These are phyloP conservation scores for Pleurotus djamor DNA, from an alignment of 768 basidiomycete genomes.

Conservation along the genomic window DNA sequence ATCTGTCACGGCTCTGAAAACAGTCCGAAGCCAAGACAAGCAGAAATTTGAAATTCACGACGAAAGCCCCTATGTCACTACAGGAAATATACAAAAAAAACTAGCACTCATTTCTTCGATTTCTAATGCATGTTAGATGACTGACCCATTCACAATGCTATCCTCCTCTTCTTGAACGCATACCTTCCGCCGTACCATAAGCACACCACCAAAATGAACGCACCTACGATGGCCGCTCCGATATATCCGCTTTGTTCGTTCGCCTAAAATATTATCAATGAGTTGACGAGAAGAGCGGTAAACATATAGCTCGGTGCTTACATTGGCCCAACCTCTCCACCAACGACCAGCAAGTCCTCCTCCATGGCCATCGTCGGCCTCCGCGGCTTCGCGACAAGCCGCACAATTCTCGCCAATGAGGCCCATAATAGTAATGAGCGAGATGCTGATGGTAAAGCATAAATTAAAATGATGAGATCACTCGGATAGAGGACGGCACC, in stretches of 20 bases:
- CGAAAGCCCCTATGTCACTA: background rate
- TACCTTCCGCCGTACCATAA: constrained; percentile 51
- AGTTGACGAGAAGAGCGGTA: background rate
- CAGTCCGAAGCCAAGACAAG: too few relatives aligned
- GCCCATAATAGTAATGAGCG: constrained; percentile 79
- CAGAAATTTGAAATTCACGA: too few relatives aligned
- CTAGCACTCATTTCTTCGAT: too few relatives aligned
- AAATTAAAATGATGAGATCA: background rate
- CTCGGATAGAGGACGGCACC: constrained; percentile 35
- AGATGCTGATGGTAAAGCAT: constrained; percentile 49
- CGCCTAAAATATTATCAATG: constrained; percentile 39
- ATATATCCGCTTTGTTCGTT: constrained; percentile 77
- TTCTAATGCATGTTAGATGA: too few relatives aligned
- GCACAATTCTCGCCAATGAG: constrained; percentile 75
- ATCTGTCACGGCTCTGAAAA: too few relatives aligned
- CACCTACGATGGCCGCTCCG: constrained; percentile 78
- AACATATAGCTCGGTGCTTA: constrained; percentile 24
- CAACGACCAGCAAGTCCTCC: constrained; percentile 72
- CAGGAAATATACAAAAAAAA: too few relatives aligned
- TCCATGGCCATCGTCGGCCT: constrained; percentile 47
- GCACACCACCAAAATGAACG: constrained; percentile 55
- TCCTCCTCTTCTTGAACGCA: constrained; percentile 14
- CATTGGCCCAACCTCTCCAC: constrained; percentile 80
- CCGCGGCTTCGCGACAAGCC: constrained; percentile 61
- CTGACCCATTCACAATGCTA: background rate